Evolutionary conservation across 306 rosid genomes (phyloP), one percentile per base, ranked within the genome.

Genomic region (Vigna angularis): DNA sequence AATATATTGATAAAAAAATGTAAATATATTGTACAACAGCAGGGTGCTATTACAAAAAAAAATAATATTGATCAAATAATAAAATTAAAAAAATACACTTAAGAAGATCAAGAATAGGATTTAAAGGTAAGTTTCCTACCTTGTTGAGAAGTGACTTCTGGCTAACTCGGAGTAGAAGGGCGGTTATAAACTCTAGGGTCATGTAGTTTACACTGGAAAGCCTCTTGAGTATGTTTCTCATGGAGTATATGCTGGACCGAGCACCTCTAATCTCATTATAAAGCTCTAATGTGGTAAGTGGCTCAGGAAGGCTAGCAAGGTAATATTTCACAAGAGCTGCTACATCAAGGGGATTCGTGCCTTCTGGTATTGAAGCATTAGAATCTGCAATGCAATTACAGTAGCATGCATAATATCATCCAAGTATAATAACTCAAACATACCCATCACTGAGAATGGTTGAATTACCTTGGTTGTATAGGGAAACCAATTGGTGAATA

Each of bases 251-350:
- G 86, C 85, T 90, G 78, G 98, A 88, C 18, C 90, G 90, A 64
- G 98, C 94, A 59, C 83, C 81, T 82, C 81, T 93, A 74, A 96
- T 88, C 83, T 93, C 97, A 49, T 84, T 66, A 79, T 91, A 87
- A 73, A 91, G 97, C 82, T 93, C 94, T 75, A 90, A 81, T 24
- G 98, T 91, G 73, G 90, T 85, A 73, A 93, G 93, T 2, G 99
- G 98, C 87, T 90, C 98, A 7, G 98, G 99, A 83, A 96, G 93
- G 85, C 98, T 90, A 80, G 98, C 96, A 69, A 96, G 89, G 89
- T 91, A 93, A 81, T 88, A 96, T 85, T 96, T 96, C 66, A 72
- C 72, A 28, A 96, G 89, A 85, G 96, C 96, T 20, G 98, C 99
- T 51, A 96, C 86, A 10, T 93, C 96, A 81, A 90, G 78, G 44